phyloP scores from a whole-genome alignment of 495 filamentous ascomycete genomes.

The Neurospora sp. region DNA sequence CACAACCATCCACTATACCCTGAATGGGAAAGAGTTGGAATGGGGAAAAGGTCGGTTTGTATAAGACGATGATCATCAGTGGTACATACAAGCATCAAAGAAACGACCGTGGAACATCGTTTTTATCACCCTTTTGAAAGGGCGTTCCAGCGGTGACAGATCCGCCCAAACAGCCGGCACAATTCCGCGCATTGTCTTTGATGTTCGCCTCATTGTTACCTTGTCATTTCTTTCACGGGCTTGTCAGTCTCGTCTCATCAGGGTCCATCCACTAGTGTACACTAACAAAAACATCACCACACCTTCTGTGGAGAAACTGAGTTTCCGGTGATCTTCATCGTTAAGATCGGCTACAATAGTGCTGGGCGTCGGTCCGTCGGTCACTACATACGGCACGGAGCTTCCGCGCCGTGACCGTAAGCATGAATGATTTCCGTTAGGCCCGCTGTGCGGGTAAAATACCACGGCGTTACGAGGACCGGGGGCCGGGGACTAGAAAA shows the following conservation, averaged over 20 bases:
- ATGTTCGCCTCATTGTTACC: background rate
- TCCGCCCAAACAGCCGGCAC: too few species aligned
- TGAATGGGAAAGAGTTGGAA: background rate
- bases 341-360: background rate
- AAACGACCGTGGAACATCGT: too few species aligned
- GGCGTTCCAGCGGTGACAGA: too few species aligned
- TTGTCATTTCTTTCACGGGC: background rate
- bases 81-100: too few species aligned
- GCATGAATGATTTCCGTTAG: background rate
- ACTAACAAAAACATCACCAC: too few species aligned
- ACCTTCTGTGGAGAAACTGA: background rate
- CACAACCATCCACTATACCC: background rate
- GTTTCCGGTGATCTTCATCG: background rate
- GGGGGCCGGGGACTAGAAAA: background rate
- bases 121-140: too few species aligned
- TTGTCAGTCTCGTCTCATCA: background rate
- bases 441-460: background rate
- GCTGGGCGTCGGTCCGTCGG: background rate
- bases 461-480: background rate
- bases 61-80: background rate
- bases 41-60: background rate
- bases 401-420: background rate
- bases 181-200: background rate
- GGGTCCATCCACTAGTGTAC: too few species aligned
- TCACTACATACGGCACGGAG: background rate